Base-by-base conservation (phyloP, 805 yeast genomes). In the Cyberlindnera suaveolens region DNA sequence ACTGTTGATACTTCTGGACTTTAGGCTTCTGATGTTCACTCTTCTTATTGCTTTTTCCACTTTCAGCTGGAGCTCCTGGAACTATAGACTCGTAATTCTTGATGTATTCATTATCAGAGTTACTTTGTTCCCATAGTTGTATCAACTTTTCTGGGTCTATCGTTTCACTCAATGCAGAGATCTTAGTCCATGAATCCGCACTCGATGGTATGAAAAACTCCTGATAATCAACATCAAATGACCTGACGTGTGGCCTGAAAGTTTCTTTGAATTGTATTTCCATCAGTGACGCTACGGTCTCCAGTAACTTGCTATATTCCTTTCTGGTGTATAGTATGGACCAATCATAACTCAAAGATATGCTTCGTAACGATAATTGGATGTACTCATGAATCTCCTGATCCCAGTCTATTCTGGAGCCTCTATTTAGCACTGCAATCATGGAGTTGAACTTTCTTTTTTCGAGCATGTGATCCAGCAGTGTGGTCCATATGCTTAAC, bases 181-280 rank as follows among this genome's bases (percentile, higher is more conserved):
- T 78, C 50, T 77, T 72, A 17, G 67, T 66, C 67, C 72, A 65
- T 4, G 80, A 61, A 48, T 82, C 88, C 63, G 71, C 64, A 0
- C 75, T 78, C 6, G 46, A 43, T 0, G 82, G 81, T 2, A 80
- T 65, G 17, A 60, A 48, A 27, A 68, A 52, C 26, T 61, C 57
- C 6, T 54, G 42, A 9, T 53, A 44, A 31, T 49, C 49, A 5
- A 42, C 32, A 14, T 43, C 36, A 9, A n/a, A 39, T 6, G 41
- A 36, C n/a, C 19, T 31, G 14, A 32, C 8, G 6, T 6, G 18
- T 9, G 31, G 36, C 11, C 30, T 32, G 26, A 39, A 27, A 31
- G 6, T 37, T 1, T 48, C 34, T 17, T 17, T 44, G 11, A 37
- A 34, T 9, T 44, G 47, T 10, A 47, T 15, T 8, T 40, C 32